Percentiles rank a stretch among this genome's conserved stretches.
Evolutionary conservation across 805 yeast genomes (phyloP).

Genomic region (Jamesozyma gamospora): DNA sequence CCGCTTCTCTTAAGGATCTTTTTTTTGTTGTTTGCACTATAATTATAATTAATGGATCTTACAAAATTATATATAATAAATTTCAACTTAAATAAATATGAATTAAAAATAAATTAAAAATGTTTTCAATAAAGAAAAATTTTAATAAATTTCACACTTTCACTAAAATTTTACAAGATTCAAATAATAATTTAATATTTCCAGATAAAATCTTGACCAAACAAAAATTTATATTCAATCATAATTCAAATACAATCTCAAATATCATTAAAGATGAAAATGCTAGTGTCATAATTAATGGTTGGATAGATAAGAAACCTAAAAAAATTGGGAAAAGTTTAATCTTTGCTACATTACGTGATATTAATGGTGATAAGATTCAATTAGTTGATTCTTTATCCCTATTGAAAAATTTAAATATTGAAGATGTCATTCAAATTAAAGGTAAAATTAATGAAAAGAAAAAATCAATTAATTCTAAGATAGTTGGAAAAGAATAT

Average conservation of each 20-base stretch:
- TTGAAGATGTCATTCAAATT: slow-evolving; percentile 68
- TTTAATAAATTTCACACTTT: slow-evolving; percentile 1
- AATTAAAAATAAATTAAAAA: too few species aligned
- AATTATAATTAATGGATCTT: too few species aligned
- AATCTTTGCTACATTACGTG: slow-evolving; percentile 69
- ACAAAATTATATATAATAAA: too few species aligned
- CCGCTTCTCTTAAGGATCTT: too few species aligned
- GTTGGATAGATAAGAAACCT: slow-evolving; percentile 78
- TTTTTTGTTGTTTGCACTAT: too few species aligned
- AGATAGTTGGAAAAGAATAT: slow-evolving; percentile 26
- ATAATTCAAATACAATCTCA: slow-evolving; percentile 8
- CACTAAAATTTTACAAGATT: not conserved
- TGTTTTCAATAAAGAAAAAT: too few species aligned
- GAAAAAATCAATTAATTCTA: not conserved
- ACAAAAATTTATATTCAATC: slow-evolving; percentile 1
- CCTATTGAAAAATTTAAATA: slow-evolving; percentile 39
- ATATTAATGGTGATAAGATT: slow-evolving; percentile 51
- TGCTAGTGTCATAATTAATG: slow-evolving; percentile 43
- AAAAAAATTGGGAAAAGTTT: slow-evolving; percentile 53
- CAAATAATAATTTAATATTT: not conserved
- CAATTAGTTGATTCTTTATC: slow-evolving; percentile 44
- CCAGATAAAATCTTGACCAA: not conserved
- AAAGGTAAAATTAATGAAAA: slow-evolving; percentile 38
- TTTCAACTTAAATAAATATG: too few species aligned
- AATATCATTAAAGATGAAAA: slow-evolving; percentile 2